Base-by-base conservation (phyloP, 2,329 filamentous ascomycete genomes). In the Fusarium brevicatenulatum region DNA sequence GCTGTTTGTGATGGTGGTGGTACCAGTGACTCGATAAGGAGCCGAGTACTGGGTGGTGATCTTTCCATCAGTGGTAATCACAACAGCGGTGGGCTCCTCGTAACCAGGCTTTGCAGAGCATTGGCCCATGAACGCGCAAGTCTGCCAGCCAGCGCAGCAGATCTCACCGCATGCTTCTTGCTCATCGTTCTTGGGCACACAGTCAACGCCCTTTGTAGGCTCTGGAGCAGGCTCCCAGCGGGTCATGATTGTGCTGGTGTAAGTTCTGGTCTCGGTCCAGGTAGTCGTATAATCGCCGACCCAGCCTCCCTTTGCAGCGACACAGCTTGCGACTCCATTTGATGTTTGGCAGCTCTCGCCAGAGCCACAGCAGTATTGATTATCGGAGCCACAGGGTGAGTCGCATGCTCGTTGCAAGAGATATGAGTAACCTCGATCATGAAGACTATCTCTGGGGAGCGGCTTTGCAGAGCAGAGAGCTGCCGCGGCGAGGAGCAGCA, bases 71-170 rank as follows among this genome's bases (percentile, higher is more conserved):
- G 81, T 83, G 32, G 85, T 86, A 63, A 87, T 80, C 68, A 85
- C 79, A 42, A 86, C 81, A 52, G 84, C 83, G 66, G 80, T 80
- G 21, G 80, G 81, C 65, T 78, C 82, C 72, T 82, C 83, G 71
- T 85, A 86, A 71, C 85, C 86, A 52, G 84, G 84, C 60, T 88
- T 88, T 32, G 87, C 80, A 9, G 84, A 81, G 79, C 92, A 94
- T 77, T 90, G 87, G 58, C 88, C 89, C 2, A 82, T 70, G 64
- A 81, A 84, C 59, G 86, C 87, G 80, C 93, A 95, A 78, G 90
- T 92, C 81, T 93, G 91, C 82, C 88, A 89, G 67, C 84, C 87
- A 30, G 89, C 88, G 81, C 93, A 95, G 86, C 93, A 95, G 66
- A 91, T 91, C 58, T 79, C 79, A 37, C 92, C 92, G 78, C 93